Percentiles rank a stretch among this genome's conserved stretches.
phyloP scores from a whole-genome alignment of 345 rosid genomes.

The Mallotus nudiflorus region DNA sequence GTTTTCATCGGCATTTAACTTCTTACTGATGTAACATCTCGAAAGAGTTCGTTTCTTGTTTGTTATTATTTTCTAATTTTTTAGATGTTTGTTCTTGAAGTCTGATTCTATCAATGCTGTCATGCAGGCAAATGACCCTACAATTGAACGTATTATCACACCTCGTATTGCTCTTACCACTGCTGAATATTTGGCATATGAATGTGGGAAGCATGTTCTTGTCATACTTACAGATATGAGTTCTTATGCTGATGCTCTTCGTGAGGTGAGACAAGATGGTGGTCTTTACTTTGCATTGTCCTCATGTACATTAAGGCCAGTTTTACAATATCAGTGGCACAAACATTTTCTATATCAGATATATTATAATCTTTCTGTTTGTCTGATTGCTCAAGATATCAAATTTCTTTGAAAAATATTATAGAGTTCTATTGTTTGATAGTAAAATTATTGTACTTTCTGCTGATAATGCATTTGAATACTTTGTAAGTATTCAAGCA shows the following conservation, averaged over 20 bases:
- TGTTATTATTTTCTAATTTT: background rate
- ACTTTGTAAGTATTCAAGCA: conserved; percentile 1
- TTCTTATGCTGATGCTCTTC: conserved; percentile 98
- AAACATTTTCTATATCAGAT: background rate
- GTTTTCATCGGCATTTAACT: background rate
- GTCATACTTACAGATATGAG: conserved; percentile 98
- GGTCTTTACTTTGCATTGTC: conserved; percentile 9
- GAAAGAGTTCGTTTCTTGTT: background rate
- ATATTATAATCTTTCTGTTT: background rate
- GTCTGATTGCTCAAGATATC: background rate
- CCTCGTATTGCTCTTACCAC: conserved; percentile 97
- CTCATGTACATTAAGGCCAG: background rate
- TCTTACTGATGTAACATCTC: background rate
- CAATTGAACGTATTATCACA: conserved; percentile 94
- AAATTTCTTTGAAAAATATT: background rate
- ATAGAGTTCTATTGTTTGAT: background rate
- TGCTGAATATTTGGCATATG: conserved; percentile 96
- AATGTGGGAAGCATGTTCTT: conserved; percentile 95
- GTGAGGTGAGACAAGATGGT: conserved; percentile 58
- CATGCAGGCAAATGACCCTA: conserved; percentile 93
- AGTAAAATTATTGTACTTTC: background rate
- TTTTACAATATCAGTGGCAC: background rate
- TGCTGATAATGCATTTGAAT: no score
- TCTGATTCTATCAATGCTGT: conserved; percentile 2
- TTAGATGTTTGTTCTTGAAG: background rate